Evolutionary conservation across 2,329 filamentous ascomycete species (phyloP).

Genomic region (Pseudogymnoascus sp.): DNA sequence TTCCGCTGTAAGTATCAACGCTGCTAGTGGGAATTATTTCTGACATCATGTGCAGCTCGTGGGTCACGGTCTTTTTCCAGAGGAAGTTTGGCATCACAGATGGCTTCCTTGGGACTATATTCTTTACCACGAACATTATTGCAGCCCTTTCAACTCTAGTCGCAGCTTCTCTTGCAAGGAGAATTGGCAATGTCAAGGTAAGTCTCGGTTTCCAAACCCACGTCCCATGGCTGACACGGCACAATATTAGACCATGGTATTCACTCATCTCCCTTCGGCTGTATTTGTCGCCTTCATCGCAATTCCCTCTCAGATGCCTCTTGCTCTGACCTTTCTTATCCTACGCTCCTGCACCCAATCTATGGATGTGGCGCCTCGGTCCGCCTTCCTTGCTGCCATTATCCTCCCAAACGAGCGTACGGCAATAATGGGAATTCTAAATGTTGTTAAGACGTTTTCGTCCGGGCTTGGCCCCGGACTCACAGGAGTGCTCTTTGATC

Average conservation of each 20-base stretch:
- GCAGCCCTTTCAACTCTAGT: conserved; percentile 44
- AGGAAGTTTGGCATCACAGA: conserved; percentile 41
- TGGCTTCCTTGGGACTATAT: conserved; percentile 45
- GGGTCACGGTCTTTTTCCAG: conserved; percentile 52
- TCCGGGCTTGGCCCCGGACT: conserved; percentile 55
- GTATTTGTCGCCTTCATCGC: conserved; percentile 58
- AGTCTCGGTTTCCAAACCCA: conserved; percentile 25
- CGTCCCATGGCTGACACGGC: not conserved
- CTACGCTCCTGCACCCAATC: conserved; percentile 53
- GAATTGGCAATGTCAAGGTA: conserved; percentile 56
- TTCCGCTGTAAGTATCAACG: conserved; percentile 46
- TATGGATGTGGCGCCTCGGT: conserved; percentile 65
- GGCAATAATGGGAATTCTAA: conserved; percentile 62
- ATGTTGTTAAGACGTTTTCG: conserved; percentile 58
- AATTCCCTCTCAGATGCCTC: conserved; percentile 41
- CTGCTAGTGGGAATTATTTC: conserved; percentile 37
- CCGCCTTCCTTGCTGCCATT: conserved; percentile 60
- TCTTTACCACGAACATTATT: conserved; percentile 46
- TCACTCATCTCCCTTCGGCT: conserved; percentile 63
- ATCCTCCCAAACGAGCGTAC: conserved; percentile 60
- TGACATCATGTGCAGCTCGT: conserved; percentile 38
- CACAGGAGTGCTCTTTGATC: conserved; percentile 54
- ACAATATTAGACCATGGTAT: conserved; percentile 58
- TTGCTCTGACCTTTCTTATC: conserved; percentile 53
- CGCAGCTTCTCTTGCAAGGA: conserved; percentile 46